Evolutionary conservation across 352 stramenopile species (phyloP).

Genomic region (Pythium aristosporum): DNA sequence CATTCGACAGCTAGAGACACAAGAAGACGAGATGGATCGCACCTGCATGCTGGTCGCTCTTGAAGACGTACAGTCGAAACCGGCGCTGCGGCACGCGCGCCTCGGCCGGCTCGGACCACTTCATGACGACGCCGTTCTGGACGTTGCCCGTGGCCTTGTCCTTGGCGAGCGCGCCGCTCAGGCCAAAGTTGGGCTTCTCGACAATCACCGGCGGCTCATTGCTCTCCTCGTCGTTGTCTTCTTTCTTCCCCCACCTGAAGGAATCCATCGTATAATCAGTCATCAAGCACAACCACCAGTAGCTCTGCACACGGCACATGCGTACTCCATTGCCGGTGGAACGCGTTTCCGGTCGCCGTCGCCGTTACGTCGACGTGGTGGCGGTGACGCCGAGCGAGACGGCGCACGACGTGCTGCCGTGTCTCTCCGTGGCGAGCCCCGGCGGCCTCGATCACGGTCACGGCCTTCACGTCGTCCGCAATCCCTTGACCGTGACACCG

Average conservation of each 20-base stretch:
- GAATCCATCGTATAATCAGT: background rate
- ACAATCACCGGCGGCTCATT: conserved; percentile 42
- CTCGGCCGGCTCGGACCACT: conserved; percentile 97
- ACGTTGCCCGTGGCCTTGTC: conserved; percentile 95
- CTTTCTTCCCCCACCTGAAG: conserved; percentile 69
- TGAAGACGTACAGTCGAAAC: conserved; percentile 98
- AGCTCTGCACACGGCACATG: background rate
- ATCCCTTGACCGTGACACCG: background rate
- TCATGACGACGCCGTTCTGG: conserved; percentile 96
- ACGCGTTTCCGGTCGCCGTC: conserved; percentile 34
- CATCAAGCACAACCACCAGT: background rate
- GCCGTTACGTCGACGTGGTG: background rate
- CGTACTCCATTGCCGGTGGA: conserved; percentile 53
- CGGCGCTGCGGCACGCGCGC: conserved; percentile 87
- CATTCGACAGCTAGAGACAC: background rate
- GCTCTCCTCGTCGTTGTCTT: conserved; percentile 44
- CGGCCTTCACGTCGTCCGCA: background rate
- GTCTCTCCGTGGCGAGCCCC: background rate
- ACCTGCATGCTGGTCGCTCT: conserved; percentile 84
- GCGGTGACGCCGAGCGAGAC: conserved; percentile 12
- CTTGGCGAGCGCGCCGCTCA: conserved; percentile 96
- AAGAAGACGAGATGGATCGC: conserved; percentile 7
- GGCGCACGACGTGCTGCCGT: background rate
- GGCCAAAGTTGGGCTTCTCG: conserved; percentile 96
- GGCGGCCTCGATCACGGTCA: conserved; percentile 1